A percentile compares a stretch with the other conserved stretches of the same genome.
Evolutionary conservation across 306 rosid species (phyloP).

Genomic region (Quercus rubra): DNA sequence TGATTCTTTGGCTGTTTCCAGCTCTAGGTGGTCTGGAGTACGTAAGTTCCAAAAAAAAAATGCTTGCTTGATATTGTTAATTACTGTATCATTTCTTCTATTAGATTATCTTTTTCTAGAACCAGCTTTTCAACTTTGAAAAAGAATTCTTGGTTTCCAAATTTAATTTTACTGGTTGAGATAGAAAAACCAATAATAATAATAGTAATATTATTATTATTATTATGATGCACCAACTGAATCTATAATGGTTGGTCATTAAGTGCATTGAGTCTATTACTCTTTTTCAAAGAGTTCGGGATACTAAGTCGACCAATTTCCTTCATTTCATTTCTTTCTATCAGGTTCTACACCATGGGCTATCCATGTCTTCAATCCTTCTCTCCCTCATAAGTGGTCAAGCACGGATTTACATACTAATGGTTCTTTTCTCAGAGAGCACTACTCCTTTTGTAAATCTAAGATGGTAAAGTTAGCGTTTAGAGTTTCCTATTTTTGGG

Average conservation of each 20-base stretch:
- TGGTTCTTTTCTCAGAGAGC: constrained; percentile 86
- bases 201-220: neutral
- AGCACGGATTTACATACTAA: constrained; percentile 76
- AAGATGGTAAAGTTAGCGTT: constrained; percentile 64
- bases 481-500: constrained; percentile 5
- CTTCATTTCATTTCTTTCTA: constrained; percentile 16
- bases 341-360: constrained; percentile 80
- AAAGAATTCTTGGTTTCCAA: neutral
- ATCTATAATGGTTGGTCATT: neutral
- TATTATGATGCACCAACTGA: neutral
- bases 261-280: neutral
- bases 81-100: neutral
- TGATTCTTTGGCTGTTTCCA: constrained; percentile 81
- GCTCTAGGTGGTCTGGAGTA: constrained; percentile 88
- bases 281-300: neutral
- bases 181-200: neutral
- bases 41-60: constrained; percentile 55
- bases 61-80: constrained; percentile 6
- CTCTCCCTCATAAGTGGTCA: constrained; percentile 75
- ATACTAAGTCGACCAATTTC: constrained; percentile 4
- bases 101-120: neutral
- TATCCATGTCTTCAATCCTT: constrained; percentile 73
- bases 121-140: neutral
- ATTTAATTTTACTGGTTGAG: neutral
- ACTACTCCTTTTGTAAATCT: constrained; percentile 90